Evolutionary conservation across 257 asterid genomes (phyloP).

Genomic region (Solanum piurae): DNA sequence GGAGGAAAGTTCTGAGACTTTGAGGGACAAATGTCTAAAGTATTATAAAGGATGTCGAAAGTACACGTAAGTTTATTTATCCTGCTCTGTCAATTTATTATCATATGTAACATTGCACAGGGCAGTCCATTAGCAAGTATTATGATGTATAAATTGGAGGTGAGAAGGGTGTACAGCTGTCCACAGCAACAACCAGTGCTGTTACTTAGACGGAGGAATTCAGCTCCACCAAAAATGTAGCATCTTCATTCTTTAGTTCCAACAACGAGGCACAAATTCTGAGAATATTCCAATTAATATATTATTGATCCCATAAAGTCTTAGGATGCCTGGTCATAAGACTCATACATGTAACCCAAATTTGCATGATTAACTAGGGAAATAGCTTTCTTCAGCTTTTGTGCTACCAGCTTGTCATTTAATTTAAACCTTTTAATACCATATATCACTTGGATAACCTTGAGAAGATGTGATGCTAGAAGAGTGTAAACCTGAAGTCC

Average conservation of each 20-base stretch:
- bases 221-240: not conserved
- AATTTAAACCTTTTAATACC: not conserved
- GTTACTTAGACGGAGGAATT: not conserved
- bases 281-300: not conserved
- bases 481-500: not conserved
- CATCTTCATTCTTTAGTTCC: not conserved
- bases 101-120: not conserved
- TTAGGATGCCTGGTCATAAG: not conserved
- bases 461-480: not conserved
- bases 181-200: not conserved
- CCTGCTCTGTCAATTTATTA: not conserved
- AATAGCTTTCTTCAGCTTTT: not conserved
- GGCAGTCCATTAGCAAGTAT: not conserved
- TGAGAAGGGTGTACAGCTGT: not conserved
- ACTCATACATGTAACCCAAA: not conserved
- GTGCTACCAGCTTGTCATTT: not conserved
- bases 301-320: not conserved
- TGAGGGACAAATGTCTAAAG: conserved; percentile 77
- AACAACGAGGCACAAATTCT: not conserved
- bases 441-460: not conserved
- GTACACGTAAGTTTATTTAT: conserved; percentile 55
- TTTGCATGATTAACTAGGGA: not conserved
- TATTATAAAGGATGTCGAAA: conserved; percentile 91
- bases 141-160: not conserved
- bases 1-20: conserved; percentile 82